Conservation (phyloP, 2,329 filamentous ascomycete species). For the Ceratocystis cubensis region DNA sequence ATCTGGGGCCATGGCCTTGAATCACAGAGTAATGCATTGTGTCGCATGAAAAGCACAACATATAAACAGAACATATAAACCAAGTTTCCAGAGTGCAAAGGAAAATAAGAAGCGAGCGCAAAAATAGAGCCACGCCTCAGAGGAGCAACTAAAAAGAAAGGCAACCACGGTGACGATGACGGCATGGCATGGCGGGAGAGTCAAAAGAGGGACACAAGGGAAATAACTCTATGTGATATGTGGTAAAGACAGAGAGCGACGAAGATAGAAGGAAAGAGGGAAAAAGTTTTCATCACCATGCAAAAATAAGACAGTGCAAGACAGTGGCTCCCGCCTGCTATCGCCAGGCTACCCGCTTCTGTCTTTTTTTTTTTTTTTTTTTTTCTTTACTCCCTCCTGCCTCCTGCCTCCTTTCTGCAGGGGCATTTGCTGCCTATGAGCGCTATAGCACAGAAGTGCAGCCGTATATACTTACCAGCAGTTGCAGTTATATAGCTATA, state of each 20-base stretch:
- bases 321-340: too few relatives aligned
- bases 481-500: background rate
- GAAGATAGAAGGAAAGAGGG: background rate
- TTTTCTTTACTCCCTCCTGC: background rate
- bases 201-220: too few relatives aligned
- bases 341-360: too few relatives aligned
- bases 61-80: slow-evolving; percentile 1
- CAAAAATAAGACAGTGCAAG: too few relatives aligned
- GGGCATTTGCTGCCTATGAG: background rate
- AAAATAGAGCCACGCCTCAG: slow-evolving; percentile 8
- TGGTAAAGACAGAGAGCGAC: background rate
- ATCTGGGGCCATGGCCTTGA: background rate
- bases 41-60: background rate
- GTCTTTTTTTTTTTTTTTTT: background rate
- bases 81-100: background rate
- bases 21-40: background rate
- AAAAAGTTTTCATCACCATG: background rate
- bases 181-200: too few relatives aligned
- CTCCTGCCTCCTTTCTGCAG: background rate
- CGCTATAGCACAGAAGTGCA: background rate
- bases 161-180: background rate
- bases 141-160: background rate
- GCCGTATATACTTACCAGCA: background rate
- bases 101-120: background rate
- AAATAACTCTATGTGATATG: too few relatives aligned